Conservation (phyloP, 2,329 filamentous ascomycete genomes). For the Ophiostoma piceae region DNA sequence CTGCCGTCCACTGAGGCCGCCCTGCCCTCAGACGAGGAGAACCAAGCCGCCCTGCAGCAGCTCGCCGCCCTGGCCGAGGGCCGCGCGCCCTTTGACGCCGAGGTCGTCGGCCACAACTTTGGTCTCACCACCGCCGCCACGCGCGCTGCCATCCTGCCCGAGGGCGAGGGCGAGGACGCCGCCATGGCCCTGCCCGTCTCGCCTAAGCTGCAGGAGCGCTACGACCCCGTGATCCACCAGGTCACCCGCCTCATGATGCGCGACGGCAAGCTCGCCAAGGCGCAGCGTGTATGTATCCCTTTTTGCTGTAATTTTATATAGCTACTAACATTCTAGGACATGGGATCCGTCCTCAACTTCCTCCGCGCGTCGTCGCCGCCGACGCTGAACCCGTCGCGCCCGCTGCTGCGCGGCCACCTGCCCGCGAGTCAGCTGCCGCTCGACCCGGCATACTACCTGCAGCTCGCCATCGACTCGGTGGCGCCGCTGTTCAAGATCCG, state of each 20-base stretch:
- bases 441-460: conserved; percentile 84
- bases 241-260: conserved; percentile 87
- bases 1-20: neutral
- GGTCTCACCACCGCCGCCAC: conserved; percentile 52
- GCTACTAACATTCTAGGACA: conserved; percentile 57
- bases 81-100: conserved; percentile 32
- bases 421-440: conserved; percentile 76
- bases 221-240: conserved; percentile 79
- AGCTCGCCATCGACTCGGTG: conserved; percentile 84
- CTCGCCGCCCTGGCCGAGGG: conserved; percentile 35
- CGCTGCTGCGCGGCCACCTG: conserved; percentile 70
- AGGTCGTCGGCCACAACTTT: conserved; percentile 65
- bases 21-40: conserved; percentile 30
- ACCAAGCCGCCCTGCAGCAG: conserved; percentile 40
- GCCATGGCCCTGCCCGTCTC: conserved; percentile 54
- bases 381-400: conserved; percentile 62
- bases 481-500: conserved; percentile 80
- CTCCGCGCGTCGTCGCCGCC: conserved; percentile 82
- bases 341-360: conserved; percentile 74
- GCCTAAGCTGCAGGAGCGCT: conserved; percentile 68
- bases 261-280: conserved; percentile 81
- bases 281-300: conserved; percentile 66
- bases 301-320: too few species aligned
- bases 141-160: conserved; percentile 13
- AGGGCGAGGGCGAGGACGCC: neutral